phyloP scores from a whole-genome alignment of 2,329 filamentous ascomycete genomes.

The Calonectria pseudoturangicola region DNA sequence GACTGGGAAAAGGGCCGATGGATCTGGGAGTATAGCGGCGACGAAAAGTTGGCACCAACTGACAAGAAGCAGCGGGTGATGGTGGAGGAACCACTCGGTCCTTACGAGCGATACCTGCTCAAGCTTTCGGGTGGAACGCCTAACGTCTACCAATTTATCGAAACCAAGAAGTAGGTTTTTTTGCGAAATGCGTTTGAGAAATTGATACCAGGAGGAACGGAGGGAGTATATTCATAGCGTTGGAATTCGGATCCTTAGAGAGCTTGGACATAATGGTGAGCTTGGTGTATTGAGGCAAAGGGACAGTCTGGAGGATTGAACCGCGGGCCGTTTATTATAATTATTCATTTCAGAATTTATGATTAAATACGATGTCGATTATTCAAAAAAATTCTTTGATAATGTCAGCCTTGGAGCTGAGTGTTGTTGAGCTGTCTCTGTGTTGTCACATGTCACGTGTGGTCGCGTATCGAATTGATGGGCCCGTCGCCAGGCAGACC shows the following conservation, averaged over 20 bases:
- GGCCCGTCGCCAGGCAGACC: slow-evolving; percentile 10
- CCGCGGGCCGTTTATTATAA: not conserved
- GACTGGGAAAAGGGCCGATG: slow-evolving; percentile 63
- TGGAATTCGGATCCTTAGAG: not conserved
- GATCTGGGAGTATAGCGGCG: slow-evolving; percentile 73
- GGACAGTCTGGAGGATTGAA: not conserved
- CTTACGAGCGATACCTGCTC: slow-evolving; percentile 70
- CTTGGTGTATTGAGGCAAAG: not conserved
- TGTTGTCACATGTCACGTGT: slow-evolving; percentile 31
- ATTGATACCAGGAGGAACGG: slow-evolving; percentile 8
- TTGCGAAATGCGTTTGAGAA: not conserved
- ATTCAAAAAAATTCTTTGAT: not conserved
- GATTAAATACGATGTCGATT: not conserved
- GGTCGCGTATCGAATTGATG: slow-evolving; percentile 24
- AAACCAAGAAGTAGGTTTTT: slow-evolving; percentile 42
- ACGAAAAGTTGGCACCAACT: slow-evolving; percentile 63
- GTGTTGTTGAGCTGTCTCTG: slow-evolving; percentile 1
- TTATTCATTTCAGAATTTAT: not conserved
- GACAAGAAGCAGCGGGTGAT: slow-evolving; percentile 64
- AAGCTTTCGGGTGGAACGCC: slow-evolving; percentile 65
- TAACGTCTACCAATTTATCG: slow-evolving; percentile 66
- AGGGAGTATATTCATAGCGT: slow-evolving; percentile 16
- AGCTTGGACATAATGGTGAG: not conserved
- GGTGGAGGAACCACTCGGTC: slow-evolving; percentile 72
- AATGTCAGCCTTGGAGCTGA: not conserved